Conservation (phyloP, 352 stramenopile genomes). For the Phytophthora macrochlamydospora region DNA sequence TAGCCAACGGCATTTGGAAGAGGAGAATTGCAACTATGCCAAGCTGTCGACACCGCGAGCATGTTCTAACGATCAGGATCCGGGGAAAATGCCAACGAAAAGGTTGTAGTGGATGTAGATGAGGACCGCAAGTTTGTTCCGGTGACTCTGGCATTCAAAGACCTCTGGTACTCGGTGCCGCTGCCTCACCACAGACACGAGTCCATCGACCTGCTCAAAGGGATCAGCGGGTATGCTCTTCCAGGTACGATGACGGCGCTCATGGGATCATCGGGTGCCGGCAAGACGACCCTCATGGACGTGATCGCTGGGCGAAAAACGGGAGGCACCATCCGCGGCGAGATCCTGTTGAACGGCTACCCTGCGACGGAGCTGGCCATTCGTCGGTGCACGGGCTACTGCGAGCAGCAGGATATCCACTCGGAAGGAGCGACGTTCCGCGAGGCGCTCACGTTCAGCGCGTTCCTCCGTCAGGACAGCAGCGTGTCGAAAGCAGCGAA, state of each 20-base stretch:
- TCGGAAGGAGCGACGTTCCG: constrained; percentile 64
- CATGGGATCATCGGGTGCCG: constrained; percentile 63
- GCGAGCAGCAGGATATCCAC: constrained; percentile 27
- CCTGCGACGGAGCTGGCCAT: constrained; percentile 31
- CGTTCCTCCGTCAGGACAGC: constrained; percentile 62
- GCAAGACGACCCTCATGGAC: constrained; percentile 68
- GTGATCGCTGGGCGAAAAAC: constrained; percentile 88
- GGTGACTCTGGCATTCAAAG: constrained; percentile 36
- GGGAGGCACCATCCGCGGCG: constrained; percentile 57
- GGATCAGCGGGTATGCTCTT: constrained; percentile 52
- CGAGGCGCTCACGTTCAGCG: constrained; percentile 88
- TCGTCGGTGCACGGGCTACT: constrained; percentile 38
- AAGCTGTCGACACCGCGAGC: constrained; percentile 17
- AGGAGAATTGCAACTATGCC: constrained; percentile 14
- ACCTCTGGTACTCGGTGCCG: constrained; percentile 38
- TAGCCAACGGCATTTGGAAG: background rate
- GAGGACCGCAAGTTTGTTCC: constrained; percentile 25
- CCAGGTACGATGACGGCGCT: constrained; percentile 55
- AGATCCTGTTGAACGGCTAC: constrained; percentile 57
- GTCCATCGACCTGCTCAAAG: constrained; percentile 75
- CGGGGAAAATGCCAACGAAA: background rate
- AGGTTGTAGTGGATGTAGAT: constrained; percentile 19
- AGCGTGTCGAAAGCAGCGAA: constrained; percentile 34
- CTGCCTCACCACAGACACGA: constrained; percentile 19
- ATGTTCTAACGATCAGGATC: background rate